These are phyloP conservation scores for Saturnispora mendoncae DNA, from an alignment of 805 yeast genomes.

Conservation along the genomic window DNA sequence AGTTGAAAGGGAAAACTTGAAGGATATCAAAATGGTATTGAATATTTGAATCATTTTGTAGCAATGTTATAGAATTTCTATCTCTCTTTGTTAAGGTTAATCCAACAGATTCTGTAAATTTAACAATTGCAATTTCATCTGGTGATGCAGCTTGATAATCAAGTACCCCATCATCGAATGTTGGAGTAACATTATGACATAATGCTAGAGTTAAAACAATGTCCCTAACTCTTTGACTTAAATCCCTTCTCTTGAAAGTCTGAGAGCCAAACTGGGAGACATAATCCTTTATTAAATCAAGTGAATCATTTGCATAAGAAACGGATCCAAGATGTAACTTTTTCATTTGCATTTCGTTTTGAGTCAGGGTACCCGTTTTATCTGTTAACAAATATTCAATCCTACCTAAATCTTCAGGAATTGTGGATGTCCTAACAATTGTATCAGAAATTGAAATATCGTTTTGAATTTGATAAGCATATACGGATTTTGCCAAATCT, in stretches of 20 bases:
- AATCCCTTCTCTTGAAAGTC: constrained; percentile 48
- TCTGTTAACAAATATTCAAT: constrained; percentile 88
- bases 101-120: constrained; percentile 82
- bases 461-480: constrained; percentile 90
- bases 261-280: constrained; percentile 31
- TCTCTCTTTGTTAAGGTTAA: constrained; percentile 74
- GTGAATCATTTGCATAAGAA: constrained; percentile 83
- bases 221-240: constrained; percentile 70
- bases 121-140: constrained; percentile 95
- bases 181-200: constrained; percentile 97
- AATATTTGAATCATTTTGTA: constrained; percentile 51
- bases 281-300: constrained; percentile 78
- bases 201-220: constrained; percentile 74
- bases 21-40: constrained; percentile 55
- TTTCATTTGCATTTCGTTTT: constrained; percentile 94
- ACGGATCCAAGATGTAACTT: constrained; percentile 89
- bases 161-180: constrained; percentile 59
- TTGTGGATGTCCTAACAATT: constrained; percentile 92
- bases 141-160: constrained; percentile 98
- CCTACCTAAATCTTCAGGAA: constrained; percentile 96
- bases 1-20: constrained; percentile 87
- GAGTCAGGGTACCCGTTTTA: constrained; percentile 95
- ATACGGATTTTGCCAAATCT: constrained; percentile 92
- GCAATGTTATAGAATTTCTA: constrained; percentile 59
- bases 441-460: constrained; percentile 76